Percentiles rank a stretch among this genome's conserved stretches.
Evolutionary conservation across 495 filamentous ascomycete species (phyloP).

Genomic region (Penicillium odoratum): DNA sequence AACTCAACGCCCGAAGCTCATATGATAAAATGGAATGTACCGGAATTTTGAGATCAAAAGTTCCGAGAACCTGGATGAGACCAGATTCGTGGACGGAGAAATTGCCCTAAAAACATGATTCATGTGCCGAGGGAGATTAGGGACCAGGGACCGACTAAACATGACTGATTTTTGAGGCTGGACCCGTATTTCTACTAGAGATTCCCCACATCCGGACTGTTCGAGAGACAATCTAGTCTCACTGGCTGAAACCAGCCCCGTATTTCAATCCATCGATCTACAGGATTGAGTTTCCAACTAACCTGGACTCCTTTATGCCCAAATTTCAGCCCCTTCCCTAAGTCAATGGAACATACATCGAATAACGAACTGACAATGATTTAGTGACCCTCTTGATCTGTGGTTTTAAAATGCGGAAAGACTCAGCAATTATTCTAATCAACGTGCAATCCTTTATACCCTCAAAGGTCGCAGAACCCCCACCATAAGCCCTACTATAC

Average conservation of each 20-base stretch:
- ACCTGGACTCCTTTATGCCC: not conserved
- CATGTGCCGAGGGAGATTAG: too few species aligned
- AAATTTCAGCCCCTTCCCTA: not conserved
- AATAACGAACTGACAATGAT: not conserved
- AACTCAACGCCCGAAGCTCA: not conserved
- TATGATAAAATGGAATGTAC: not conserved
- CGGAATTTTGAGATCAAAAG: not conserved
- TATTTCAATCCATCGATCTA: not conserved
- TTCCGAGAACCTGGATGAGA: not conserved
- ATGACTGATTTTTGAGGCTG: conserved; percentile 6
- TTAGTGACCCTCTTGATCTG: not conserved
- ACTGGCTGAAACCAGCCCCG: not conserved
- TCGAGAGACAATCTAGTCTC: not conserved
- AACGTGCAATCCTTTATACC: not conserved
- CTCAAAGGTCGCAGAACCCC: not conserved
- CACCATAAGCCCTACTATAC: not conserved
- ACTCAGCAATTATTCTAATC: not conserved
- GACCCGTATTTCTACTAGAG: not conserved
- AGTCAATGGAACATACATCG: not conserved
- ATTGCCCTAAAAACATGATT: too few species aligned
- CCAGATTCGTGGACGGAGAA: not conserved
- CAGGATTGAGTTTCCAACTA: not conserved
- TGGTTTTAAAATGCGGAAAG: not conserved
- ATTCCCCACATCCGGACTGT: conserved; percentile 3
- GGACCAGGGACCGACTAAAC: not conserved